Conservation (phyloP, 2,329 filamentous ascomycete species). For the Ophiostoma montium region DNA sequence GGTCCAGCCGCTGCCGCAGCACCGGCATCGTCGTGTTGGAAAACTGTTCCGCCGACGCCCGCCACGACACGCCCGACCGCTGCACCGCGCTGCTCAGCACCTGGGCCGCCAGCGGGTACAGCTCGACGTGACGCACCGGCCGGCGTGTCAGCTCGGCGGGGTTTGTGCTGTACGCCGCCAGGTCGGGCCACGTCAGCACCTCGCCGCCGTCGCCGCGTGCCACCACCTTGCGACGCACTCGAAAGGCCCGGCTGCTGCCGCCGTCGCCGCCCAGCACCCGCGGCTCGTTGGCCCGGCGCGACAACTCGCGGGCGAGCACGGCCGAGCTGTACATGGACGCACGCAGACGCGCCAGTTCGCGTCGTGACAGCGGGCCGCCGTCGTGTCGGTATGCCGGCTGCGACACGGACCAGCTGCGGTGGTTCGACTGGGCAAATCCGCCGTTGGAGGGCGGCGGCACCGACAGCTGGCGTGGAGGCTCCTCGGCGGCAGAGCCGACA, state of each 20-base stretch:
- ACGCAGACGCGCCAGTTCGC: conserved; percentile 68
- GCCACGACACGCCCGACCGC: conserved; percentile 39
- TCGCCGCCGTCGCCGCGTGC: conserved; percentile 7
- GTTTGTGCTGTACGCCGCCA: conserved; percentile 28
- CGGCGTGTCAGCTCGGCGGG: conserved; percentile 20
- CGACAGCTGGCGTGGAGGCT: neutral
- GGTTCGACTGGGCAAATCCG: conserved; percentile 19
- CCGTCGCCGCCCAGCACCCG: conserved; percentile 23
- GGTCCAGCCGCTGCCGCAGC: conserved; percentile 34
- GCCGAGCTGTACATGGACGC: conserved; percentile 69
- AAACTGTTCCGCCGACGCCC: conserved; percentile 45
- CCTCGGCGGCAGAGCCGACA: neutral
- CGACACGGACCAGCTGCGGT: conserved; percentile 16
- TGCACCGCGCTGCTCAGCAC: conserved; percentile 34
- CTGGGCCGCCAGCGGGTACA: conserved; percentile 39
- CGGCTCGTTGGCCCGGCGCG: conserved; percentile 43
- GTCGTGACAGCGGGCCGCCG: conserved; percentile 23
- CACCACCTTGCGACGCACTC: neutral
- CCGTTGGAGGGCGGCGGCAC: neutral
- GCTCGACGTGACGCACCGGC: conserved; percentile 26
- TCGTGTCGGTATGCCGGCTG: conserved; percentile 4
- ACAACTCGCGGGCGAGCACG: conserved; percentile 78
- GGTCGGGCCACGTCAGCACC: conserved; percentile 26
- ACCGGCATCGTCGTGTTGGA: conserved; percentile 39
- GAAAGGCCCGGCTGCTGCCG: conserved; percentile 1